phyloP scores from a whole-genome alignment of 306 rosid species.

The Clitoria ternatea region DNA sequence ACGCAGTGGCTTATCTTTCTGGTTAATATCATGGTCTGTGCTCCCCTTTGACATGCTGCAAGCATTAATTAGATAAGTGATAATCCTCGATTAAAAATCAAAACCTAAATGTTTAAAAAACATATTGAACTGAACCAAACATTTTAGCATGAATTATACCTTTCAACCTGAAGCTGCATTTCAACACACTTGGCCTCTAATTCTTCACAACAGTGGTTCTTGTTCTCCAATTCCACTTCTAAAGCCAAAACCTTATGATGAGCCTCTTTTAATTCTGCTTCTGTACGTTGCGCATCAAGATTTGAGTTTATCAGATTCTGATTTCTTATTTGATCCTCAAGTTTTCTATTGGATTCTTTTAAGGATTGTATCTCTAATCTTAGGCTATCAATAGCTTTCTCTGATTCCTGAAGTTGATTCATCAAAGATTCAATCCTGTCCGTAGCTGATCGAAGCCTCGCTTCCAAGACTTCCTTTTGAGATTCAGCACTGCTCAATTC shows the following conservation, averaged over 20 bases:
- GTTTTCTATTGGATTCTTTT: conserved; percentile 41
- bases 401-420: conserved; percentile 56
- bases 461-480: conserved; percentile 53
- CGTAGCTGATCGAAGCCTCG: conserved; percentile 42
- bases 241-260: conserved; percentile 44
- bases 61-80: conserved; percentile 22
- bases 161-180: conserved; percentile 66
- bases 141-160: conserved; percentile 38
- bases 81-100: conserved; percentile 13
- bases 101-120: neutral
- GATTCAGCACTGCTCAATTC: conserved; percentile 39
- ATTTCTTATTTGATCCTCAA: conserved; percentile 42
- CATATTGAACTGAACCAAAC: conserved; percentile 11
- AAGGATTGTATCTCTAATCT: conserved; percentile 45
- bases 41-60: conserved; percentile 49
- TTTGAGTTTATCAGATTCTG: conserved; percentile 42
- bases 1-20: conserved; percentile 57
- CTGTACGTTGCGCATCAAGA: conserved; percentile 46
- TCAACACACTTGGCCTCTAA: conserved; percentile 72
- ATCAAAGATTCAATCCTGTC: conserved; percentile 43
- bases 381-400: conserved; percentile 48
- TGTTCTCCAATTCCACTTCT: conserved; percentile 63
- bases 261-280: conserved; percentile 50
- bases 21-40: conserved; percentile 31
- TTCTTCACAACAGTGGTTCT: conserved; percentile 53